Evolutionary conservation across 306 rosid species (phyloP), one percentile per base, ranked within the genome.

Genomic region (Hippophae tibetana): DNA sequence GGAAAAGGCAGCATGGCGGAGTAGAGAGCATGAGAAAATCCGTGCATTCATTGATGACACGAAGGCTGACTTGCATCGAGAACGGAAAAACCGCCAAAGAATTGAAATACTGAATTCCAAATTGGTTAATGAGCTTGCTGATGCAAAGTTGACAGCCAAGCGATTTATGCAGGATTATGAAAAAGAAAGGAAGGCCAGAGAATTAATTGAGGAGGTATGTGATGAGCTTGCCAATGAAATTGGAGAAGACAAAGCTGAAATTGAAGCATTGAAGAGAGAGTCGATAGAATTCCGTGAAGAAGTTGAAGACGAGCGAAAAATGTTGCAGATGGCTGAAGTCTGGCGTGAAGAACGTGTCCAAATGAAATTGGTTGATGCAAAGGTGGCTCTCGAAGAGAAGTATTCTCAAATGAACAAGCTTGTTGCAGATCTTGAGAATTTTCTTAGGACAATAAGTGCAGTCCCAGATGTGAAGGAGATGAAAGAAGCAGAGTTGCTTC

Each of bases 281-380:
- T 75, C 78, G 62, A 69, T 73, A 76, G 72, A 65, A 60, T 66
- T 81, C 55, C 74, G 85, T 71, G 97, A 90, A 67, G 96, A 90
- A 73, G 83, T 83, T 58, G 95, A 87, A 43, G 97, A 84, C 23
- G 97, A 90, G 56, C 81, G 95, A 61, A 83, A 65, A 80, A 90
- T 90, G 97, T 72, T 90, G 66, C 97, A 90, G 76, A 81, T 85
- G 89, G 96, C 90, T 55, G 96, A 90, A 80, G 92, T 90, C 64
- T 90, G 97, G 97, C 95, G 97, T 4, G 97, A 90, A 75, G 96
- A 90, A 76, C 96, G 96, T 41, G 95, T 90, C 64, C 96, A 90
- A 65, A 90, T 90, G 97, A 90, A 90, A 70, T 76, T 90, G 68
- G 78, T 87, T 51, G 96, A 90, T 73, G 97, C 94, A 13, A 90